Evolutionary conservation across 23 red algal genomes (phyloP).

Genomic region (Agarophyton chilense): DNA sequence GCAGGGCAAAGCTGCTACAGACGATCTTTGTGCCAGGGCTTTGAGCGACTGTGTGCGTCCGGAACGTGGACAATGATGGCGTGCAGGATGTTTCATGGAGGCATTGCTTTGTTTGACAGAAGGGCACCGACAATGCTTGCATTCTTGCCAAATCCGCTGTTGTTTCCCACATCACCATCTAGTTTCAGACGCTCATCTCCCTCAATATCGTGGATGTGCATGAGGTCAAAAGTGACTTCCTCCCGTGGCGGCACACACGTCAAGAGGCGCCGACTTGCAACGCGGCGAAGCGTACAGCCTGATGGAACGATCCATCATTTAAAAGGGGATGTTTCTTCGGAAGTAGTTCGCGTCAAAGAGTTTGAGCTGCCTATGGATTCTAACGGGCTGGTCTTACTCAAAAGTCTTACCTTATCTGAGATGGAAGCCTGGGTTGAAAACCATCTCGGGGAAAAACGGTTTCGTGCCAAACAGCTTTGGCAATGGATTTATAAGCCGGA

Average conservation of each 20-base stretch:
- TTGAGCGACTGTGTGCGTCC: not conserved
- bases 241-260: not conserved
- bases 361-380: conserved; percentile 24
- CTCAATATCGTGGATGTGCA: not conserved
- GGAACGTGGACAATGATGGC: not conserved
- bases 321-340: conserved; percentile 34
- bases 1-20: no score
- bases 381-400: conserved; percentile 63
- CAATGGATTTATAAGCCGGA: conserved; percentile 88
- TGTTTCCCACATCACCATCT: not conserved
- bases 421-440: conserved; percentile 76
- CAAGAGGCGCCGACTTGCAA: conserved; percentile 4
- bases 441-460: conserved; percentile 68
- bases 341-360: not conserved
- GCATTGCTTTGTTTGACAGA: not conserved
- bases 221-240: not conserved
- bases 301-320: conserved; percentile 58
- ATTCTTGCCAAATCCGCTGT: not conserved
- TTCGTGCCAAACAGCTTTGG: conserved; percentile 95
- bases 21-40: not conserved
- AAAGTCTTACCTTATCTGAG: conserved; percentile 71
- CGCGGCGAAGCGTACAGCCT: not conserved
- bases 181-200: not conserved
- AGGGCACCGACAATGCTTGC: not conserved
- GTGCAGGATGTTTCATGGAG: not conserved